A percentile compares a stretch with the other conserved stretches of the same genome.
Conservation (phyloP, 331 rosid genomes). For the Malus hybrid region DNA sequence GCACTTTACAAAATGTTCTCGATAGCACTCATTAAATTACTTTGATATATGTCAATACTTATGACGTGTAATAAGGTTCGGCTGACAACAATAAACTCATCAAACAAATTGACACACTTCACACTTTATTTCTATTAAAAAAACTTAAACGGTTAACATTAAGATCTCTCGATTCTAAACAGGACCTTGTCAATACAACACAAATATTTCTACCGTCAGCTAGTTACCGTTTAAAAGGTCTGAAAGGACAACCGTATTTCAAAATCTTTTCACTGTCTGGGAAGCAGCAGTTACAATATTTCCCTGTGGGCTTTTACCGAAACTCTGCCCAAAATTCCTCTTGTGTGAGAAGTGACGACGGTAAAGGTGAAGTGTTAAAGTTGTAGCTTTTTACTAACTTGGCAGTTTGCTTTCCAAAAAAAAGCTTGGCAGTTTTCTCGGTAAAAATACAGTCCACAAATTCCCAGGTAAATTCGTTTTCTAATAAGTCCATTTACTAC, state of each 20-base stretch:
- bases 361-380: constrained; percentile 17
- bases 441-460: constrained; percentile 20
- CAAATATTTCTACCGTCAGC: neutral
- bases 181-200: too few species aligned
- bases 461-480: constrained; percentile 32
- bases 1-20: too few species aligned
- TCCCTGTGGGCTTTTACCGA: constrained; percentile 1
- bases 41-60: too few species aligned
- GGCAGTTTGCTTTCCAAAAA: neutral
- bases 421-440: neutral
- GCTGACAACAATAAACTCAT: too few species aligned
- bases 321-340: constrained; percentile 39
- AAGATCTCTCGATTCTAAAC: too few species aligned
- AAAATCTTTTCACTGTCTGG: neutral
- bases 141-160: too few species aligned
- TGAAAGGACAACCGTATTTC: constrained; percentile 27
- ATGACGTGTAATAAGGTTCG: rapidly evolving
- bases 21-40: too few species aligned
- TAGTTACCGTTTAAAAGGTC: constrained; percentile 59
- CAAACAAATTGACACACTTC: too few species aligned
- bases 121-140: too few species aligned
- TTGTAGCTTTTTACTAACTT: constrained; percentile 1
- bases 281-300: neutral
- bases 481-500: neutral
- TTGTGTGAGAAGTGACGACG: constrained; percentile 3